Conservation (phyloP, 108 stramenopile species). For the Pseudonitzschia multistriata region DNA sequence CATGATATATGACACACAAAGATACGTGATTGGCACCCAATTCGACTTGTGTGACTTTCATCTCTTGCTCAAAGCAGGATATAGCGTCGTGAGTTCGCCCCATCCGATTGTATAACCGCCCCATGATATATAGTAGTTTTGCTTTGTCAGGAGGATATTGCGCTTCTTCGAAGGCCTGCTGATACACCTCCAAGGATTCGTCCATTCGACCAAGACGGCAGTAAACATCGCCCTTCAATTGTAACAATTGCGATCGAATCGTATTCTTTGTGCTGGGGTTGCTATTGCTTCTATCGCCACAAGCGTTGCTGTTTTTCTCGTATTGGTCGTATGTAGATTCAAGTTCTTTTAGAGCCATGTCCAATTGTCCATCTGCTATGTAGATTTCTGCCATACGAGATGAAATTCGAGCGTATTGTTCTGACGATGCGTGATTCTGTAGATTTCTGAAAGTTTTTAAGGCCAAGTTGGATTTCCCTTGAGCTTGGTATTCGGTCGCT, state of each 20-base stretch:
- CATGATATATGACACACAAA: conserved; percentile 31
- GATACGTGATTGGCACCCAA: conserved; percentile 30
- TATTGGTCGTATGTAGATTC: conserved; percentile 21
- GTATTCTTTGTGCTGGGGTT: not conserved
- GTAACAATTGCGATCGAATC: conserved; percentile 30
- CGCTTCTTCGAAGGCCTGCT: conserved; percentile 26
- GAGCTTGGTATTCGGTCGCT: conserved; percentile 29
- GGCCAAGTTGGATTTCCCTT: conserved; percentile 26
- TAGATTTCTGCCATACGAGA: conserved; percentile 36
- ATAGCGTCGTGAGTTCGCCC: conserved; percentile 24
- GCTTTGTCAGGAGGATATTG: conserved; percentile 34
- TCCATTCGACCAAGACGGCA: conserved; percentile 31
- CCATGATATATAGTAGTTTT: conserved; percentile 33
- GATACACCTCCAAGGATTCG: conserved; percentile 27
- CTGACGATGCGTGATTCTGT: not conserved
- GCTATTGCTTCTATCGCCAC: not conserved
- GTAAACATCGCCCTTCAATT: conserved; percentile 39
- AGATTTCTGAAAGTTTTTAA: conserved; percentile 22
- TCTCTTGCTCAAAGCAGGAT: conserved; percentile 31
- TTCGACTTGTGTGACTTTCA: conserved; percentile 32
- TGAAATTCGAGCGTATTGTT: conserved; percentile 20
- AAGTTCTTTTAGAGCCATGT: conserved; percentile 26
- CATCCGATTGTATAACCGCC: conserved; percentile 27
- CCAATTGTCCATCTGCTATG: conserved; percentile 17
- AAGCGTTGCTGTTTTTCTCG: not conserved